Evolutionary conservation across 2,329 filamentous ascomycete species (phyloP), one percentile per base, ranked within the genome.

Genomic region (Davidsoniella neocaledoniae): DNA sequence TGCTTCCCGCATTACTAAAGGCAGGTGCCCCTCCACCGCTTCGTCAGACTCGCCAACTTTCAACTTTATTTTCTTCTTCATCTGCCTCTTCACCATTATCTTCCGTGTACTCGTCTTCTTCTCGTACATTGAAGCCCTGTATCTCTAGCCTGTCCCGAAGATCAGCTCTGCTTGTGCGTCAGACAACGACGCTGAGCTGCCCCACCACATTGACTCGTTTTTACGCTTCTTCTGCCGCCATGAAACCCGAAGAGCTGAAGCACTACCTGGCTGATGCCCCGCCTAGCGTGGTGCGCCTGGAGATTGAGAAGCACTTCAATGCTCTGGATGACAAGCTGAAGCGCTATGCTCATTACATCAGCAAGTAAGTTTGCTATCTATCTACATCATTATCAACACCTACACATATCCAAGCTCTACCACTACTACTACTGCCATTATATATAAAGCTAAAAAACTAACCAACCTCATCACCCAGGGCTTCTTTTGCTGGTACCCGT

Each of bases 221-320:
- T 58, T 61, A 59, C 58, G 10, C 44, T 43, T 56, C 57, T 55
- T 64, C 61, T 16, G 57, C 61, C 58, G 68, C 63, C 55, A 79
- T 81, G 74, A 69, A 77, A 57, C 64, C 73, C 52, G 65, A 73
- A 57, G 77, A 80, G 55, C 68, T 80, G 55, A 70, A 70, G 63
- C 83, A 94, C 62, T 95, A 94, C 64, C 74, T 94, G 54, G 88
- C 91, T 43, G 91, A 98, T 65, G 81, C 82, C 55, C 91, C 91
- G 43, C 91, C 91, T 1, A 83, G 81, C 45, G 78, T 95, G 51
- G 90, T 95, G 53, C 79, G 81, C 44, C 76, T 98, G 46, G 81
- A 86, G 63, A 91, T 96, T 63, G 86, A 86, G 67, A 84, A 86
- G 62, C 90, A 96, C 66, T 98, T 96, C 59, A 83, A 90, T 50